These are phyloP conservation scores for Casuarina glauca DNA, from an alignment of 306 rosid species.

Conservation along the genomic window DNA sequence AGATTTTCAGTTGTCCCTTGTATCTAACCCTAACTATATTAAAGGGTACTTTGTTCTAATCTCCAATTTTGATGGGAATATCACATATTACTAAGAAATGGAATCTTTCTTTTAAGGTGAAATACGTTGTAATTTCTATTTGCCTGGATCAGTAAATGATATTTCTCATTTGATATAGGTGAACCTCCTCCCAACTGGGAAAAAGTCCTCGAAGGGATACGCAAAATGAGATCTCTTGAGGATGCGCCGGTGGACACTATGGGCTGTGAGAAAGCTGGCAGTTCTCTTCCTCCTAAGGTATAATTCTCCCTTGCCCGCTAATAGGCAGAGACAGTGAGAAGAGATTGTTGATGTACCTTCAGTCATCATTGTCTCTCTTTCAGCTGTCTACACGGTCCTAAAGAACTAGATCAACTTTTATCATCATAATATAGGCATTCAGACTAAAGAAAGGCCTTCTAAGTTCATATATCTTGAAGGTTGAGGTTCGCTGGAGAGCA, in stretches of 20 bases:
- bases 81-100: not conserved
- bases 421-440: not conserved
- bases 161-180: slow-evolving; percentile 44
- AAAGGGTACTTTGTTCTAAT: not conserved
- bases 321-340: not conserved
- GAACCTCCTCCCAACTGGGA: slow-evolving; percentile 73
- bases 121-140: not conserved
- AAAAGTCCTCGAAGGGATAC: slow-evolving; percentile 72
- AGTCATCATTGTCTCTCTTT: not conserved
- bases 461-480: not conserved
- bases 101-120: not conserved
- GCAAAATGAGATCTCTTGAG: slow-evolving; percentile 63
- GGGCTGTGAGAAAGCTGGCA: slow-evolving; percentile 60
- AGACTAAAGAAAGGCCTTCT: not conserved
- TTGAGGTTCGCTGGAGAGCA: not conserved
- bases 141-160: slow-evolving; percentile 8
- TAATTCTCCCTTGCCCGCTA: slow-evolving; percentile 1
- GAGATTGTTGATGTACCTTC: not conserved
- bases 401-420: not conserved
- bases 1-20: not conserved
- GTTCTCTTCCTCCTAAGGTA: slow-evolving; percentile 72
- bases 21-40: not conserved
- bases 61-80: not conserved
- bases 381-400: not conserved
- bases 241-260: slow-evolving; percentile 83